Base-by-base conservation (phyloP, 2,329 filamentous ascomycete species). In the Leptographium wingfieldii region DNA sequence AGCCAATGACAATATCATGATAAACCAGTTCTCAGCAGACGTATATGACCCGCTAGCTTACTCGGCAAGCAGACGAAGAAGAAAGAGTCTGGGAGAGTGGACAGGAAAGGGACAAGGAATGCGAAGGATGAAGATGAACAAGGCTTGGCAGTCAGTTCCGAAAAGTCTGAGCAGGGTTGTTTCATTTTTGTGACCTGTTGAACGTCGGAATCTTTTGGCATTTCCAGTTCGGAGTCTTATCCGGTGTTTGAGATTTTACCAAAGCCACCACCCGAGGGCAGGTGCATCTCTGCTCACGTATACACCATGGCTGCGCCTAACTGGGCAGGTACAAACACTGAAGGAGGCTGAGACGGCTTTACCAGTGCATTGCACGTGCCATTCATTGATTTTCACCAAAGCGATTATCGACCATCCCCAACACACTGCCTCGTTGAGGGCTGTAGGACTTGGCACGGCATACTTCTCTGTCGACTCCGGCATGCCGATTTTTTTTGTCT, bases 171-270 rank as follows among this genome's bases (percentile, higher is more conserved):
- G 27, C 49, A 16, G 11, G 11, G 10, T 16, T 56, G 35, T 46
- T 46, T 46, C 54, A 51, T 52, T 6, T 29, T 27, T 52, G 55
- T 35, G n/a, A 12, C 40, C 29, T 55, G 60, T 61, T 53, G 49
- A 59, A 61, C 60, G 22, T 61, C 60, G 60, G 60, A 49, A 54
- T 46, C 51, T 59, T 61, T 59, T 61, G 60, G 49, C 57, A 48
- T 59, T 31, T 40, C 46, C 10, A 43, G 56, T 48, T 38, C 56
- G 43, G 43, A 46, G 43, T 16, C 43, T 46, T 46, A n/a, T 46
- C 16, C 43, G 16, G 43, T 19, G 19, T 35, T 9, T 9, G 33
- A 9, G 33, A 35, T 31, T 7, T 31, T 5, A 19, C 40, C 40
- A 19, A 19, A 43, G 11, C 12, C 14, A 19, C 40, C 16, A 6